Base-by-base conservation (phyloP, 768 basidiomycete genomes). In the Pleurotus salmoneostramineus region DNA sequence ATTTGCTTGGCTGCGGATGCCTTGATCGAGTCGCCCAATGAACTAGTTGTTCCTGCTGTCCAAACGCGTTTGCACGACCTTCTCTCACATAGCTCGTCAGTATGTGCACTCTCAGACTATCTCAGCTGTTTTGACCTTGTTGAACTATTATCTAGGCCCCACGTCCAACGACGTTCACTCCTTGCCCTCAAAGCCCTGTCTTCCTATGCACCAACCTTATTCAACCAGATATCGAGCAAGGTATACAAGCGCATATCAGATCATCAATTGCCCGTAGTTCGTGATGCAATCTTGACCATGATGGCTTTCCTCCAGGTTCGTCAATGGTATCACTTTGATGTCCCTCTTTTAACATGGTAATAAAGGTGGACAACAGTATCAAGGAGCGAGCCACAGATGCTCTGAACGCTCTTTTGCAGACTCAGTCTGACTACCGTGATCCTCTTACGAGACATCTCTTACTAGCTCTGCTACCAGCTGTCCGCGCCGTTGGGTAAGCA, bases 31-130 rank as follows among this genome's bases (percentile, higher is more conserved):
- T 77, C 74, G 14, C 80, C 86, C 2, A 85, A 78, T 11, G 80
- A 83, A 63, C 85, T 90, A 59, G 79, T 89, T 50, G 79, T 91
- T 56, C 91, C 92, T 10, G 92, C 92, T 1, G 79, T 93, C 4
- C 85, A 88, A 64, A 71, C 77, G 17, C 84, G 83, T 50, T 69
- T 94, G 5, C 77, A 80, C 37, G 79, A 84, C 57, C 76, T 94
- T 8, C 75, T 93, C 15, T 83, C 81, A 35, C 88, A 92, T 66
- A 79, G 81, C 62, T 86, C 87, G 92, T 93, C 77, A 83, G 90
- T 83, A 71, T 66, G 70, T 76, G 67, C 66, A 50, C 37, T 45
- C 60, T 32, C 3, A 36, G 31, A 46, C 15, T 6, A 12, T 31
- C 14, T 44, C 40, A 34, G 37, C 35, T 11, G 11, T 14, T 56